Percentiles rank a stretch among this genome's conserved stretches.
These are phyloP conservation scores for Suhomyces anneliseae DNA, from an alignment of 1,139 yeast species.

Conservation along the genomic window DNA sequence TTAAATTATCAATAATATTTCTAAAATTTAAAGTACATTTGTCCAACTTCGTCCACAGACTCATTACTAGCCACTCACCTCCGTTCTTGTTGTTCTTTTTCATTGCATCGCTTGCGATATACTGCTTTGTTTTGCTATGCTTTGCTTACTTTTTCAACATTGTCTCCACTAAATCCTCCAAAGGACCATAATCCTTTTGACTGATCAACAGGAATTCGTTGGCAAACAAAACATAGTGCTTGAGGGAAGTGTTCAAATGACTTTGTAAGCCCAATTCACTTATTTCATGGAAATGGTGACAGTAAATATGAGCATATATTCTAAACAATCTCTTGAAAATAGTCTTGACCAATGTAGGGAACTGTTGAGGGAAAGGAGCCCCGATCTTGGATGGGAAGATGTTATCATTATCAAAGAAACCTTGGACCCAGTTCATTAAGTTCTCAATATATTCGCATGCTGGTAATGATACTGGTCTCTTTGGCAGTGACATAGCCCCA, in stretches of 20 bases:
- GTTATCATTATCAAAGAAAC: constrained; percentile 82
- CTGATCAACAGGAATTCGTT: constrained; percentile 78
- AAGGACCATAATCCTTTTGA: constrained; percentile 86
- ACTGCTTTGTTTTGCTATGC: neutral
- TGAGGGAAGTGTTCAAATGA: constrained; percentile 88
- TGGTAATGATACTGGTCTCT: constrained; percentile 54
- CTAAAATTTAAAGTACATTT: no score
- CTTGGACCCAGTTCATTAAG: constrained; percentile 93
- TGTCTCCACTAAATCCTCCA: constrained; percentile 79
- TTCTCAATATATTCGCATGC: constrained; percentile 95
- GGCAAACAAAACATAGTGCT: constrained; percentile 87
- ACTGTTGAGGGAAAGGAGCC: constrained; percentile 77
- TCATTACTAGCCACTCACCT: no score
- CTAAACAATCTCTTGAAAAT: constrained; percentile 88
- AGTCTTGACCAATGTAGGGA: constrained; percentile 71
- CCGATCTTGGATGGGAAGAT: constrained; percentile 89
- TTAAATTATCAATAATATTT: no score
- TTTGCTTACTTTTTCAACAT: constrained; percentile 43
- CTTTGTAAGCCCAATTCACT: constrained; percentile 90
- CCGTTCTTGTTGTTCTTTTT: no score
- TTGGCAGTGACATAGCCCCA: constrained; percentile 47
- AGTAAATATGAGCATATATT: constrained; percentile 96
- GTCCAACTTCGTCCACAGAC: no score
- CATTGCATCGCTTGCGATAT: no score
- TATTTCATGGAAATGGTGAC: constrained; percentile 95